phyloP scores from a whole-genome alignment of 1,284 basidiomycete genomes.

The Trichosporon sp. region DNA sequence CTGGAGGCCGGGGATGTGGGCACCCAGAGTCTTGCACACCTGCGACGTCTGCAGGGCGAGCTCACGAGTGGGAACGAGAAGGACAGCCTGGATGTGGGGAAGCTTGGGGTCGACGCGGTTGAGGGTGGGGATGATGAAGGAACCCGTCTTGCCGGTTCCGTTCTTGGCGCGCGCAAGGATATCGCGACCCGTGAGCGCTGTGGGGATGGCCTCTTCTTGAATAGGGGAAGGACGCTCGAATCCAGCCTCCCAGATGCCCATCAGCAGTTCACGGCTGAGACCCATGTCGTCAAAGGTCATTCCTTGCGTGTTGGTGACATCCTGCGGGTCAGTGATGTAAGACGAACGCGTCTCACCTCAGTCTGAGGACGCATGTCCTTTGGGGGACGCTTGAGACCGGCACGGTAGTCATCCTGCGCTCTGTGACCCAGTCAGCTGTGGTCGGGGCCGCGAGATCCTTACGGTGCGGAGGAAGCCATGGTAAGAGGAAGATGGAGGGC shows the following conservation, averaged over 20 bases:
- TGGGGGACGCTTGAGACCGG: constrained; percentile 69
- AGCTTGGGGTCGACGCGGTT: constrained; percentile 84
- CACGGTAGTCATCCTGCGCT: constrained; percentile 33
- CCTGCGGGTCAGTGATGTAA: constrained; percentile 46
- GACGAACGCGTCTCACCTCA: constrained; percentile 53
- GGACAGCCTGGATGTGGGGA: constrained; percentile 88
- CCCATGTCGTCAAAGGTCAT: constrained; percentile 86
- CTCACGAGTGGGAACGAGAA: constrained; percentile 92
- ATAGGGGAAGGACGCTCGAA: constrained; percentile 97
- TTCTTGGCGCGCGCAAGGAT: constrained; percentile 65
- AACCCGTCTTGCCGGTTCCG: constrained; percentile 66
- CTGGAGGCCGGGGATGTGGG: constrained; percentile 82
- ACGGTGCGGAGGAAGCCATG: constrained; percentile 49
- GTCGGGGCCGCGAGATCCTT: constrained; percentile 8
- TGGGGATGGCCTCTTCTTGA: constrained; percentile 93
- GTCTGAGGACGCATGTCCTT: constrained; percentile 91
- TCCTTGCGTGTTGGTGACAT: constrained; percentile 86
- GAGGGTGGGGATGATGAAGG: constrained; percentile 94
- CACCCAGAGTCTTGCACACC: constrained; percentile 94
- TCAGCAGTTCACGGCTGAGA: constrained; percentile 71
- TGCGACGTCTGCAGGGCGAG: constrained; percentile 93
- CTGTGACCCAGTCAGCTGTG: constrained; percentile 7
- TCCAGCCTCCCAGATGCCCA: constrained; percentile 94
- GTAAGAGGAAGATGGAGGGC: constrained; percentile 7
- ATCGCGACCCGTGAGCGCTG: constrained; percentile 80